Evolutionary conservation across 441 rosid species (phyloP).

Genomic region (Viola pubescens): DNA sequence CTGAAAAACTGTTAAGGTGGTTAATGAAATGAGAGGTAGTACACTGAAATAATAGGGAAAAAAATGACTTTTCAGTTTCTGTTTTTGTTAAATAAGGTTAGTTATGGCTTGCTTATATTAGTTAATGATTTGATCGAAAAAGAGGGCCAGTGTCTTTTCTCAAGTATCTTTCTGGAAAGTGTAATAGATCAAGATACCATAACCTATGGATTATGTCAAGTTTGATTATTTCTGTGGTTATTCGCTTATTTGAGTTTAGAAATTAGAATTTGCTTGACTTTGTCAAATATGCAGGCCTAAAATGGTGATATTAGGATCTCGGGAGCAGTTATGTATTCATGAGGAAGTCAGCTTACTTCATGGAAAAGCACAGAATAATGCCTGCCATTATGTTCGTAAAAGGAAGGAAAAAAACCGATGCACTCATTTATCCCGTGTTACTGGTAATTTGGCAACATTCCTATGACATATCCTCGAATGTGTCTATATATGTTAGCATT

Average conservation of each 20-base stretch:
- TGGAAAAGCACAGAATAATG: conserved; percentile 86
- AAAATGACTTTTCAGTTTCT: no score
- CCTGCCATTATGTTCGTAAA: conserved; percentile 64
- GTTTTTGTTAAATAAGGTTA: no score
- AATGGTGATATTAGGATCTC: conserved; percentile 89
- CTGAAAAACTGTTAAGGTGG: no score
- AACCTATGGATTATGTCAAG: not conserved
- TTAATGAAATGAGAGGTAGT: no score
- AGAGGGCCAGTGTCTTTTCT: not conserved
- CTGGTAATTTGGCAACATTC: conserved; percentile 34
- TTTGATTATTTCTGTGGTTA: not conserved
- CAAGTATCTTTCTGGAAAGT: not conserved
- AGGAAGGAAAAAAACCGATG: conserved; percentile 51
- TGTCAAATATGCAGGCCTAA: conserved; percentile 65
- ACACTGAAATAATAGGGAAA: no score
- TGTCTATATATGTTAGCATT: not conserved
- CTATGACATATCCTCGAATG: not conserved
- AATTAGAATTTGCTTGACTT: conserved; percentile 12
- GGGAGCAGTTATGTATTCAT: conserved; percentile 90
- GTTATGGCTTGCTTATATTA: no score
- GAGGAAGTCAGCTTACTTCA: conserved; percentile 73
- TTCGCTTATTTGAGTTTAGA: not conserved
- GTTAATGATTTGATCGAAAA: not conserved
- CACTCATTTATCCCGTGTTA: conserved; percentile 44
- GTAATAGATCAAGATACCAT: not conserved